These are phyloP conservation scores for Suhomyces atakaporum DNA, from an alignment of 1,139 yeast genomes.

Conservation along the genomic window DNA sequence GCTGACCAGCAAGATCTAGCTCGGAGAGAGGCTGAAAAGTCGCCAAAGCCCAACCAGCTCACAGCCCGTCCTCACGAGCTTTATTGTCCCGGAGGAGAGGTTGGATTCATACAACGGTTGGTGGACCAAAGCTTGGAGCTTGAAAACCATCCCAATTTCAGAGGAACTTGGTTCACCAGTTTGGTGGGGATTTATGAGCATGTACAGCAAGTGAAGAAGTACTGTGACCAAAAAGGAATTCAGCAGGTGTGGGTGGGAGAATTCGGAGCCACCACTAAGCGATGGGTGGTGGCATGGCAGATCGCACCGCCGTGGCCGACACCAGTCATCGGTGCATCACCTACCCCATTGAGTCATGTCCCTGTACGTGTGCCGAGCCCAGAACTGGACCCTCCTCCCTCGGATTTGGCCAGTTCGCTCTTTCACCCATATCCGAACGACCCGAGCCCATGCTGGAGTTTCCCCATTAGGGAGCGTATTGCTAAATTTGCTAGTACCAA, in stretches of 20 bases:
- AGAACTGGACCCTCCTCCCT: too few relatives aligned
- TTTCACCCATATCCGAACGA: constrained; percentile 4
- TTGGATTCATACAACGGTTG: constrained; percentile 16
- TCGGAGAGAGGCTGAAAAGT: constrained; percentile 13
- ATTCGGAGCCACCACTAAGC: constrained; percentile 17
- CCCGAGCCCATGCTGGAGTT: constrained; percentile 3
- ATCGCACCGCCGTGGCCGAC: background rate
- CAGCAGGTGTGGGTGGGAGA: constrained; percentile 11
- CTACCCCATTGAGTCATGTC: too few relatives aligned
- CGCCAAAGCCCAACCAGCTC: constrained; percentile 14
- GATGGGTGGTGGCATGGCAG: constrained; percentile 27
- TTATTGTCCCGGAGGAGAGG: constrained; percentile 22
- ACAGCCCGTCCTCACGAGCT: constrained; percentile 18
- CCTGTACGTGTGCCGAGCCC: too few relatives aligned
- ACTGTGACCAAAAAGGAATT: constrained; percentile 10
- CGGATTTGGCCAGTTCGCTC: too few relatives aligned
- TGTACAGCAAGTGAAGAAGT: constrained; percentile 11
- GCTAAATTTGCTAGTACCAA: background rate
- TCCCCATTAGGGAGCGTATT: background rate
- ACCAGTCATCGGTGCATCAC: background rate
- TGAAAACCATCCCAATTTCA: constrained; percentile 10
- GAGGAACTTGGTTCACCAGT: constrained; percentile 22
- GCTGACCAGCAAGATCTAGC: constrained; percentile 13
- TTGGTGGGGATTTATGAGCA: constrained; percentile 22
- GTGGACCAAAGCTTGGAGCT: constrained; percentile 17